These are phyloP conservation scores for Neltuma alba DNA, from an alignment of 306 rosid genomes.

Conservation along the genomic window DNA sequence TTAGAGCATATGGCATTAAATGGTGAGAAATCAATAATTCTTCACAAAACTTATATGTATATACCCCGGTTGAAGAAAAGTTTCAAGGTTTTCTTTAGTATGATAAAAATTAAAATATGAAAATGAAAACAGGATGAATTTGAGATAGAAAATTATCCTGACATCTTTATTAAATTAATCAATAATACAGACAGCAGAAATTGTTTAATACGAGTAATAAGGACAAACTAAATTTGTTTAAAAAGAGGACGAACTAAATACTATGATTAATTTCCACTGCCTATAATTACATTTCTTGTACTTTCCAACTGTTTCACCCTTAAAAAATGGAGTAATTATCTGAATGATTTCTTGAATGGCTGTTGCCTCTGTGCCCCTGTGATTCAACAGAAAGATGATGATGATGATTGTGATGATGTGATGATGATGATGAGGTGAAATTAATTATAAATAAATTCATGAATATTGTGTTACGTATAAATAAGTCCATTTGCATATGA, in stretches of 20 bases:
- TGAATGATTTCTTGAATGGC: background rate
- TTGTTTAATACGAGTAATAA: background rate
- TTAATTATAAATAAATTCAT: background rate
- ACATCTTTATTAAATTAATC: background rate
- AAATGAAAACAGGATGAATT: background rate
- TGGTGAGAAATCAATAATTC: no score
- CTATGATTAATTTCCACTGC: background rate
- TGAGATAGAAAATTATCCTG: background rate
- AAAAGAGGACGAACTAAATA: background rate
- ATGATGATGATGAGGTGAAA: background rate
- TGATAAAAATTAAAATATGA: no score
- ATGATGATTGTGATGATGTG: no score
- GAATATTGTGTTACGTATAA: background rate
- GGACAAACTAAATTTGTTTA: no score
- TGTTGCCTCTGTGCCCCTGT: background rate
- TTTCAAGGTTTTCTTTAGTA: background rate
- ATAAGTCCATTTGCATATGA: no score
- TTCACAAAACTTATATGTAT: no score
- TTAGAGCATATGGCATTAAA: background rate
- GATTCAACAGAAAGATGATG: background rate
- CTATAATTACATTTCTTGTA: background rate
- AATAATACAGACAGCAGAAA: background rate
- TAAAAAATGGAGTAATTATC: background rate
- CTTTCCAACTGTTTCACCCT: background rate
- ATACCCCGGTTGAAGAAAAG: background rate